Percentiles rank a stretch among this genome's conserved stretches.
These are phyloP conservation scores for Laguncularia racemosa DNA, from an alignment of 345 rosid genomes.

Conservation along the genomic window DNA sequence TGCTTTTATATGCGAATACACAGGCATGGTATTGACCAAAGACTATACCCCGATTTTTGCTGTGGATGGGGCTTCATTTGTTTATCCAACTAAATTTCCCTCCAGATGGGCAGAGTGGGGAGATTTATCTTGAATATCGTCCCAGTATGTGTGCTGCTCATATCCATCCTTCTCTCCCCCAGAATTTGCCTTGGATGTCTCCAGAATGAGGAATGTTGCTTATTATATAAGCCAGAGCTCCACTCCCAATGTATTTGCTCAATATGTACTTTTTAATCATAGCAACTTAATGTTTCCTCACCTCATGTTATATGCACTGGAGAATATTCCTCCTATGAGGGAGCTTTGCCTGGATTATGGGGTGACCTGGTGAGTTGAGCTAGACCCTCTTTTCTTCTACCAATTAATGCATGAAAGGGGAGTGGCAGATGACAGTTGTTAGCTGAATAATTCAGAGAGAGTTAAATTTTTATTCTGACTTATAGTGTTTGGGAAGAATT, in stretches of 20 bases:
- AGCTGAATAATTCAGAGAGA: no score
- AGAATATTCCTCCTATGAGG: conserved; percentile 82
- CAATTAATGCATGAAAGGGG: no score
- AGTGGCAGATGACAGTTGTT: no score
- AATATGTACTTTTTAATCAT: conserved; percentile 76
- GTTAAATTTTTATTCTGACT: no score
- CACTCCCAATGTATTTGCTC: conserved; percentile 80
- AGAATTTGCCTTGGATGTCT: conserved; percentile 94
- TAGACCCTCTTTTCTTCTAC: no score
- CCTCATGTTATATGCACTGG: conserved; percentile 83
- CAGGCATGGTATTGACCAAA: conserved; percentile 79
- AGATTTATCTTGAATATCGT: conserved; percentile 60
- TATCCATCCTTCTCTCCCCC: conserved; percentile 69
- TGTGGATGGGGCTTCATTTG: conserved; percentile 72
- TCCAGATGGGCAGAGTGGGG: conserved; percentile 84
- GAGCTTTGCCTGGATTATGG: conserved; percentile 97
- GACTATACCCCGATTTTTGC: conserved; percentile 75
- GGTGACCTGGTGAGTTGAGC: conserved; percentile 13
- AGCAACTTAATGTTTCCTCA: conserved; percentile 77
- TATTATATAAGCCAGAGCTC: conserved; percentile 88
- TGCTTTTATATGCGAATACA: conserved; percentile 81
- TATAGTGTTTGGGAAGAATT: no score
- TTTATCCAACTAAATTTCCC: conserved; percentile 69
- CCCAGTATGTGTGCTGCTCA: conserved; percentile 44
- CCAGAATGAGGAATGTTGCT: conserved; percentile 89